These are phyloP conservation scores for Bolboschoenus planiculmis DNA, from an alignment of 176 grass and related monocot species.

Conservation along the genomic window DNA sequence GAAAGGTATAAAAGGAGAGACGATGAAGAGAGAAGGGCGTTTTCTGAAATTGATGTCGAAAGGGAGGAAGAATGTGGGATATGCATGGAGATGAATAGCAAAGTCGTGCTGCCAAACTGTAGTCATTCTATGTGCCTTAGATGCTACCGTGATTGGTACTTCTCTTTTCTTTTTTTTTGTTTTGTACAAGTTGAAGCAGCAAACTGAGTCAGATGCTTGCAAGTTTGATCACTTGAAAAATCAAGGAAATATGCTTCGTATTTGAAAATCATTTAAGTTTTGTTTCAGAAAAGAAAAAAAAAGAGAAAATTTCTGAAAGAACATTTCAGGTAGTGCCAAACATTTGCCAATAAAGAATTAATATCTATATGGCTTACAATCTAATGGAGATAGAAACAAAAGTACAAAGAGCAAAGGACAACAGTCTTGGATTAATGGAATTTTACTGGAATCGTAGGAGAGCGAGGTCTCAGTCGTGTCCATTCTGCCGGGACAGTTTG, in stretches of 20 bases:
- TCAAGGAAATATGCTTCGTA: background rate
- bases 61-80: constrained; percentile 90
- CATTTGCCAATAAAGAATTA: background rate
- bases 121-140: constrained; percentile 86
- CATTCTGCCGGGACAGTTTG: constrained; percentile 81
- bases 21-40: constrained; percentile 36
- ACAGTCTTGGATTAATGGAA: background rate
- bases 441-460: constrained; percentile 48
- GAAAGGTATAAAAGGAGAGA: constrained; percentile 60
- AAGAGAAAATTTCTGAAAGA: background rate
- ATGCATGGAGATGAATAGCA: constrained; percentile 88
- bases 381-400: background rate
- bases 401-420: background rate
- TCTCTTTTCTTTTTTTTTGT: background rate
- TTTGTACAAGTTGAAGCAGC: background rate
- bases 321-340: background rate
- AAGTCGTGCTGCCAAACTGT: constrained; percentile 80
- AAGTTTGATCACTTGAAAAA: background rate
- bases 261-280: background rate
- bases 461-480: constrained; percentile 70
- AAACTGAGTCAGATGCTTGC: background rate
- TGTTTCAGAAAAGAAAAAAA: background rate
- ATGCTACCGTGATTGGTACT: constrained; percentile 73
- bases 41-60: constrained; percentile 63
- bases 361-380: background rate